Percentiles rank a stretch among this genome's conserved stretches.
phyloP scores from a whole-genome alignment of 441 rosid species.

The Bocquillonia castaneifolia region DNA sequence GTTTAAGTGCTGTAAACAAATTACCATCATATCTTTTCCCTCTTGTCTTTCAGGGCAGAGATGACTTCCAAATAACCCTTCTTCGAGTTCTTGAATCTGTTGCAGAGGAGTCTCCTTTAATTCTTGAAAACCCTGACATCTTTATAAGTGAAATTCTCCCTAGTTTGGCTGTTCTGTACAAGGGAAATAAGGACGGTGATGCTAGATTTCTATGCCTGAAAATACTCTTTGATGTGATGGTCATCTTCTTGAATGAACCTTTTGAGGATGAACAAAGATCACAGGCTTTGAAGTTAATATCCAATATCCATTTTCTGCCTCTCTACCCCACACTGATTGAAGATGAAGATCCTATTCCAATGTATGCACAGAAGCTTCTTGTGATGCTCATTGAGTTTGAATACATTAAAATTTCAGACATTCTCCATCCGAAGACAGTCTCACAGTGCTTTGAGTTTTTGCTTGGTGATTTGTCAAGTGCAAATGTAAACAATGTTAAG shows the following conservation, averaged over 20 bases:
- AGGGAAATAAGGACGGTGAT: constrained; percentile 87
- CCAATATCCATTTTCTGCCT: constrained; percentile 82
- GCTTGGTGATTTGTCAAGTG: constrained; percentile 77
- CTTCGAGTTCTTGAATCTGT: constrained; percentile 74
- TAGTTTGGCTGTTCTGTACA: constrained; percentile 66
- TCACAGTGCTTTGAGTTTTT: constrained; percentile 89
- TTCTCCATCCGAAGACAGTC: constrained; percentile 72
- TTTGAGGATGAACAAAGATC: constrained; percentile 42
- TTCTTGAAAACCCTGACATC: constrained; percentile 51
- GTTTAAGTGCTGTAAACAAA: neutral
- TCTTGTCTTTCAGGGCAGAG: constrained; percentile 63
- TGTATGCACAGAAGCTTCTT: constrained; percentile 91
- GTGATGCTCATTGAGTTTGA: constrained; percentile 81
- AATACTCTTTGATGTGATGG: constrained; percentile 79
- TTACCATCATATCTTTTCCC: constrained; percentile 4
- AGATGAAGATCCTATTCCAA: constrained; percentile 98
- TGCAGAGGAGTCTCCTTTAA: constrained; percentile 58
- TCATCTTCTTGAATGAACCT: constrained; percentile 63
- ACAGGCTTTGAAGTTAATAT: constrained; percentile 60
- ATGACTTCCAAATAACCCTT: constrained; percentile 89
- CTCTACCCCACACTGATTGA: constrained; percentile 82
- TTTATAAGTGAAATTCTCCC: constrained; percentile 71
- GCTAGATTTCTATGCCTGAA: constrained; percentile 93
- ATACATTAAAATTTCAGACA: constrained; percentile 67
- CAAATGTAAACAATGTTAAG: constrained; percentile 89